phyloP scores from a whole-genome alignment of 2,329 filamentous ascomycete genomes.

The Fusarium sp. region DNA sequence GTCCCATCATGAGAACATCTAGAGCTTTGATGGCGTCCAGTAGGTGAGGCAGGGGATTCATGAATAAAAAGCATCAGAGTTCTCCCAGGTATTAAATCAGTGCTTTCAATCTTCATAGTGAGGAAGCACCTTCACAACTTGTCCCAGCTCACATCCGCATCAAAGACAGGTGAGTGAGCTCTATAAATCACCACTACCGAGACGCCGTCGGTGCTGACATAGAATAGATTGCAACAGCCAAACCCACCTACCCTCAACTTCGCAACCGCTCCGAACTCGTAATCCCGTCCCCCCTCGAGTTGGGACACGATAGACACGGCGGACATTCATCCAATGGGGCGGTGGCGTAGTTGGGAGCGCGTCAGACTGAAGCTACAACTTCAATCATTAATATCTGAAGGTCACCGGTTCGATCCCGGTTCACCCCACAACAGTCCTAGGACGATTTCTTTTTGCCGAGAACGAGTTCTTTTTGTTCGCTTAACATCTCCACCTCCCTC shows the following conservation, averaged over 20 bases:
- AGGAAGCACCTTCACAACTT: no score
- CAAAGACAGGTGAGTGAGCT: no score
- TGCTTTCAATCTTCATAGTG: no score
- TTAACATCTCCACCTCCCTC: not conserved
- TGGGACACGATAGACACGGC: not conserved
- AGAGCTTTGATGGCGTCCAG: no score
- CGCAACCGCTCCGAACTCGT: not conserved
- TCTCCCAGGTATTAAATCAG: no score
- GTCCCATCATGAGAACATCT: no score
- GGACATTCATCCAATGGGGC: not conserved
- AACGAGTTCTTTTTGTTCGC: not conserved
- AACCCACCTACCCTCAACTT: not conserved
- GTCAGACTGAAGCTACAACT: constrained; percentile 4
- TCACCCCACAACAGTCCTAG: not conserved
- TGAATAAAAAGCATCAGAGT: no score
- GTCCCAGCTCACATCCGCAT: no score
- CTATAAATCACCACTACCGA: no score
- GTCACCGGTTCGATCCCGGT: constrained; percentile 5
- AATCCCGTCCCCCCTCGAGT: not conserved
- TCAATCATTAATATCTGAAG: constrained; percentile 1
- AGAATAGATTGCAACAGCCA: not conserved
- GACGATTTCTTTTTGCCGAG: not conserved
- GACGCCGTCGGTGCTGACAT: no score
- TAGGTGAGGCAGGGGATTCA: no score
- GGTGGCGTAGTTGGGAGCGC: constrained; percentile 4